Evolutionary conservation across 768 basidiomycete genomes (phyloP), one percentile per base, ranked within the genome.

Genomic region (Phlegmacium glaucopus): DNA sequence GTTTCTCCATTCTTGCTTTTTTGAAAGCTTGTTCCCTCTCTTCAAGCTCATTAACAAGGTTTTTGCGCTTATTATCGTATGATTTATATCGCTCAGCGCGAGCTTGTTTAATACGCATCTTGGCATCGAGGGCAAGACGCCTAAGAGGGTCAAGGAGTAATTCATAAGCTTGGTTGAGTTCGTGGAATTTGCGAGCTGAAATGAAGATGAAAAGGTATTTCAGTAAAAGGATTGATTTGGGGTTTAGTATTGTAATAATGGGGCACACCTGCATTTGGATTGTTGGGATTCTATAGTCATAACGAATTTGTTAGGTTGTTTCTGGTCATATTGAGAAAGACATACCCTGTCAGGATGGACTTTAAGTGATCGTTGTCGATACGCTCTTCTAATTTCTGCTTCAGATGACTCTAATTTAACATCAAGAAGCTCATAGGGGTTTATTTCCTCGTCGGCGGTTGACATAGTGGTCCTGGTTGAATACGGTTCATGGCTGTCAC

Each of bases 271-370:
- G 90, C 90, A 67, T 89, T 77, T 32, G 87, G 85, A 59, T 90
- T 87, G 50, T 88, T 80, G 27, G 81, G 82, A 52, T 90, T 90
- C 87, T 90, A 63, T n/a, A 59, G 56, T n/a, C 17, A 40, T 27
- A 30, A 22, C 29, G 44, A 17, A 38, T 51, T 22, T 6, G 28
- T 17, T 32, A 29, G 42, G 9, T 18, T 39, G 29, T 18, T 27
- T 13, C 22, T 2, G 22, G 22, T n/a, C n/a, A n/a, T n/a, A n/a
- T n/a, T n/a, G n/a, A n/a, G 22, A 5, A 22, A 22, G 35, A 75
- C 79, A 52, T 54, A 90, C 90, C 60, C 88, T 79, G 61, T 92
- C 90, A 25, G 90, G 90, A 67, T 93, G 90, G 29, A 91, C 87
- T 69, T 90, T 91, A 56, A 90, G 74, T 1, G 90, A 91, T 25